A percentile compares a stretch with the other conserved stretches of the same genome.
Conservation (phyloP, 257 asterid genomes). For the Jasminum sambac region DNA sequence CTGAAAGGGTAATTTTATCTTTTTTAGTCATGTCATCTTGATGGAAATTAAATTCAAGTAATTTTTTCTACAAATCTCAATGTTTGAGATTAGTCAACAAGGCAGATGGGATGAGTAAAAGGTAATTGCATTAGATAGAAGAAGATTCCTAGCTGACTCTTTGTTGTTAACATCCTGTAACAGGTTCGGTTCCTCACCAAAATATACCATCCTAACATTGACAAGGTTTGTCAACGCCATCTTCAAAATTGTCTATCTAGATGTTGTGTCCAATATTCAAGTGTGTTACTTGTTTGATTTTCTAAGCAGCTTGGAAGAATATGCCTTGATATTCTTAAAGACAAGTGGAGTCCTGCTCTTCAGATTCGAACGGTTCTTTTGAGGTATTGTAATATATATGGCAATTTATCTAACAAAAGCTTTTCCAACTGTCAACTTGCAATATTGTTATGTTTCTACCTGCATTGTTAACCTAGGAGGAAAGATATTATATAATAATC, state of each 20-base stretch:
- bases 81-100: slow-evolving; percentile 15
- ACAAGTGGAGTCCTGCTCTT: slow-evolving; percentile 99
- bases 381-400: slow-evolving; percentile 54
- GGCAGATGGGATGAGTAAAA: slow-evolving; percentile 20
- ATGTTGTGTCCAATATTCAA: neutral
- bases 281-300: slow-evolving; percentile 19
- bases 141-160: slow-evolving; percentile 26
- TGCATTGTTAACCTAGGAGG: neutral
- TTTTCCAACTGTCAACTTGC: neutral
- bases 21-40: neutral
- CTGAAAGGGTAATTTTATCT: neutral
- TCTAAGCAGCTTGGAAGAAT: slow-evolving; percentile 94
- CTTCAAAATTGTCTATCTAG: slow-evolving; percentile 12
- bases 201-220: slow-evolving; percentile 99
- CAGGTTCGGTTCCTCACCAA: slow-evolving; percentile 99
- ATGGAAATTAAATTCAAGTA: slow-evolving; percentile 18
- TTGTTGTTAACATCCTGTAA: slow-evolving; percentile 21
- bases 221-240: slow-evolving; percentile 60
- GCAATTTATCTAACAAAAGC: neutral
- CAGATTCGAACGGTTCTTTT: slow-evolving; percentile 98
- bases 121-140: slow-evolving; percentile 23
- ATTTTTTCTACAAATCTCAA: slow-evolving; percentile 20
- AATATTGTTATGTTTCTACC: neutral
- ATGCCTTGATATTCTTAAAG: slow-evolving; percentile 96
- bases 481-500: too few relatives aligned